Base-by-base conservation (phyloP, 1,284 basidiomycete species). In the Ustilago bromivora region DNA sequence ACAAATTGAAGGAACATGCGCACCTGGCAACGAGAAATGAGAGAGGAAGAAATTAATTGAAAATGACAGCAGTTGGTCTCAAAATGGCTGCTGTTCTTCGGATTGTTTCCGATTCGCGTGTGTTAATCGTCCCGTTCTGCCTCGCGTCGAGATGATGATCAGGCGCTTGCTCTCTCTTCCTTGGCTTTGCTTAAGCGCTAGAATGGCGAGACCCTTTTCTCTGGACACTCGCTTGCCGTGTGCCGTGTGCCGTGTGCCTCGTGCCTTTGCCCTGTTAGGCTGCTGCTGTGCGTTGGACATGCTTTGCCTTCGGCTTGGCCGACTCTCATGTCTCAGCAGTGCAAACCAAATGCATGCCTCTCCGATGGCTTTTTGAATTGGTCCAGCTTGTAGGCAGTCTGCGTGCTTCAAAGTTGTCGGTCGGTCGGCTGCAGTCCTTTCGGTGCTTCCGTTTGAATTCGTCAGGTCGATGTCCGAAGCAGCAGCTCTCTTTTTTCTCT, bases 311-410 rank as follows among this genome's bases (percentile, higher is more conserved):
- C 32, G 32, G 52, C 52, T 34, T 54, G 52, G 52, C 52, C 52
- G 52, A 28, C 34, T n/a, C 53, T 19, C 34, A 32, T 55, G 12
- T 52, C 38, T 15, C 12, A 41, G 47, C 52, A 34, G 34, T 55
- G 35, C 28, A 31, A 49, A 1, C 49, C 17, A 10, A n/a, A 47
- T 62, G 61, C 61, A 62, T 56, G 61, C 61, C 61, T 62, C 61
- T 62, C 61, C 52, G 61, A 34, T 43, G 41, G 32, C 41, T 31
- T 47, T n/a, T 11, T 59, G 46, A 35, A 35, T 10, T 13, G 28
- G 11, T 13, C 51, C 31, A 31, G 40, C 17, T 19, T 46, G 43
- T 46, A 46, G n/a, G 53, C 36, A 19, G 53, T 55, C 19, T 55
- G 53, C 53, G 19, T 55, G 34, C 35, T 51, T 40, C 23, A 19